Base-by-base conservation (phyloP, 2,329 filamentous ascomycete genomes). In the Xylaria sp. region DNA sequence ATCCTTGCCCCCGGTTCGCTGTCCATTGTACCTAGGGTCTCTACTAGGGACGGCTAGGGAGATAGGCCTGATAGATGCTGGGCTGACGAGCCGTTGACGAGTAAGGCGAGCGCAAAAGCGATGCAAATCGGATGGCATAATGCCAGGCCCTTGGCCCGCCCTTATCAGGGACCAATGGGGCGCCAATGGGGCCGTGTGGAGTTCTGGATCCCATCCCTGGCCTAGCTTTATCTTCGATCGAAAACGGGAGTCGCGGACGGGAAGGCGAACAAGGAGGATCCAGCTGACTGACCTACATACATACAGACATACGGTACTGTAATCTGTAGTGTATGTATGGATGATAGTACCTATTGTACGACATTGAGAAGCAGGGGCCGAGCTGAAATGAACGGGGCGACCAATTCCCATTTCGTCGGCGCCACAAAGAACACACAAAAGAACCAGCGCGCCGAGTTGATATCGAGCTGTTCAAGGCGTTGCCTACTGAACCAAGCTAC, bases 81-180 rank as follows among this genome's bases (percentile, higher is more conserved):
- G 54, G 70, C 53, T 60, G 34, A 67, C 45, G 54, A 53, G 24
- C 19, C 48, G 55, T 60, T 19, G 27, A 60, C 56, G 51, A 68
- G 56, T 14, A 51, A 57, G 65, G 56, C 30, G 32, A 14, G 56
- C n/a, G 58, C 21, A 32, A 53, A 32, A 36, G 64, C 61, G 36
- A 27, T 69, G 59, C 67, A 72, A 75, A 75, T 76, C 67, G 70
- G 56, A 74, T 75, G 72, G 58, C 69, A 74, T 72, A 73, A 74
- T 73, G 67, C 36, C 57, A 54, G 39, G 55, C 47, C 53, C 39
- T 45, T 7, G 55, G 34, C 54, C 58, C 60, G 68, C 61, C 61
- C 71, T 75, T 75, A 75, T 75, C 73, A 72, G 56, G 4, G 54
- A 61, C 53, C 54, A 47, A 59, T 58, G 51, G 34, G 19, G 32